These are phyloP conservation scores for Cercospora citrullina DNA, from an alignment of 2,329 filamentous ascomycete species.

Conservation along the genomic window DNA sequence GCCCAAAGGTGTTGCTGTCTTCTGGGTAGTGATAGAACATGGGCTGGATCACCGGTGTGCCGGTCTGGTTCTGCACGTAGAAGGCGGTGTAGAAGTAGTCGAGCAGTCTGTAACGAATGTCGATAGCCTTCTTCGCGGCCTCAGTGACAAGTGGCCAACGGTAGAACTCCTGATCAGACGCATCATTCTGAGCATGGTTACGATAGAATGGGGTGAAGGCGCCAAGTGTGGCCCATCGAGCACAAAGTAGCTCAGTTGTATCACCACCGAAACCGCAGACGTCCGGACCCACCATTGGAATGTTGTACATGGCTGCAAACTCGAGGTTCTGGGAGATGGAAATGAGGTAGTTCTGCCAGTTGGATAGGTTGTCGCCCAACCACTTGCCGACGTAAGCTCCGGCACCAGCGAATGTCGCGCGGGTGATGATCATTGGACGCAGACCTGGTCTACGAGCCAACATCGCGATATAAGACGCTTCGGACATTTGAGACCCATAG, in stretches of 20 bases:
- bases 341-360: slow-evolving; percentile 48
- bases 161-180: slow-evolving; percentile 70
- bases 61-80: slow-evolving; percentile 59
- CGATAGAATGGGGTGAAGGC: slow-evolving; percentile 76
- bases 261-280: slow-evolving; percentile 74
- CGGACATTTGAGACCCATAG: slow-evolving; percentile 74
- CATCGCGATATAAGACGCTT: slow-evolving; percentile 66
- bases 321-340: slow-evolving; percentile 48
- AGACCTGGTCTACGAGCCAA: slow-evolving; percentile 60
- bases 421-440: slow-evolving; percentile 71
- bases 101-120: slow-evolving; percentile 71
- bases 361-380: slow-evolving; percentile 57
- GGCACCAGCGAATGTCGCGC: slow-evolving; percentile 73
- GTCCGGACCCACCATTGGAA: slow-evolving; percentile 57
- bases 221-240: slow-evolving; percentile 72
- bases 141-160: slow-evolving; percentile 63
- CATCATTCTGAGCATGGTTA: slow-evolving; percentile 63
- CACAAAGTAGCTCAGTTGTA: slow-evolving; percentile 67
- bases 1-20: slow-evolving; percentile 54
- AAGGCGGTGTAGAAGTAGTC: slow-evolving; percentile 79
- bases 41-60: slow-evolving; percentile 67
- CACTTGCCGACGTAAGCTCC: slow-evolving; percentile 62
- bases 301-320: slow-evolving; percentile 50
- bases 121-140: slow-evolving; percentile 68
- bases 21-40: slow-evolving; percentile 70